Base-by-base conservation (phyloP, 2,329 filamentous ascomycete species). In the Chaetoscypha palmicola region DNA sequence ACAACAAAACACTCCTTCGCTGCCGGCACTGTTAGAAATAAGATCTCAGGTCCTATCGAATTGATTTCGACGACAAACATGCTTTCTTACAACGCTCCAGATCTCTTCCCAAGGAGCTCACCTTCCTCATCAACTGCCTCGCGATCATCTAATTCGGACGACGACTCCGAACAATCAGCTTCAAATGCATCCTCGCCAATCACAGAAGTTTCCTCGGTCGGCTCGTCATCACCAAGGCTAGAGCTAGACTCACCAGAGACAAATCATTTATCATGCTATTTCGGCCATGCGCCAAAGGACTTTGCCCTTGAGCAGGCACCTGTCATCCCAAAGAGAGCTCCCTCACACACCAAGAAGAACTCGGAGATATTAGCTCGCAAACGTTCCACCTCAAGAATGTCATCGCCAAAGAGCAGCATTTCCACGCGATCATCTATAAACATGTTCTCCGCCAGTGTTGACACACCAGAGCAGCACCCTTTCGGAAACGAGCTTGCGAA, bases 31-130 rank as follows among this genome's bases (percentile, higher is more conserved):
- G 59, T 60, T 21, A 48, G 55, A 54, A 77, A 74, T 62, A 82
- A 89, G 69, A 98, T 98, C 62, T 98, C 92, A 1, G 79, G 75
- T 2, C 92, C 92, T 0, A 75, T 95, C 41, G 82, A 89, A 65
- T 75, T 98, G 51, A 72, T 96, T 38, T 94, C 92, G 47, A 95
- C 91, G 4, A 97, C 92, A 56, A 98, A 97, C 66, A 88, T 94
- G 77, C 81, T 96, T 43, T 89, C 88, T 5, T 95, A 95, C 74
- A 91, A 91, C 61, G 90, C 92, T 8, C 91, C 91, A 39, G 85
- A 96, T 61, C 81, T 96, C 50, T 69, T 70, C 34, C 64, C 59
- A 19, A 53, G 46, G 35, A 31, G 40, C 10, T 16, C 35, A 5
- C 39, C 51, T 7, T 52, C 53, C 12, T 46, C 45, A n/a, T 52